Base-by-base conservation (phyloP, 2,329 filamentous ascomycete genomes). In the Penicillium sclerotigenum region DNA sequence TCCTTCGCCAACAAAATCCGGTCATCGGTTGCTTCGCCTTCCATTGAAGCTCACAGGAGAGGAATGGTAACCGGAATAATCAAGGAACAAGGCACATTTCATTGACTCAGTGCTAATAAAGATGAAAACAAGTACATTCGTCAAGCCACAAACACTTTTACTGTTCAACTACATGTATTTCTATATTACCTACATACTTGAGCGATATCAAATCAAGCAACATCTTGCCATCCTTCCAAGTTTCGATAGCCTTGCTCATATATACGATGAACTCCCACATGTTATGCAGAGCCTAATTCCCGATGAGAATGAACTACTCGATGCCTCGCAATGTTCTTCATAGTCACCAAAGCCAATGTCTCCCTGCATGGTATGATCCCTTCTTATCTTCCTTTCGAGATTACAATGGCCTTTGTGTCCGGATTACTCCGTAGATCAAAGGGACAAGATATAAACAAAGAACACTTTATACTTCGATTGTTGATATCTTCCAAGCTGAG, bases 1-100 rank as follows among this genome's bases (percentile, higher is more conserved):
- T 16, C 81, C 80, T 4, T 47, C 29, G 13, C 55, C 60, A 4
- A 59, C 60, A n/a, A 54, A 62, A 14, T 54, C 58, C 13, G 69
- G 68, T 2, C 50, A 65, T 18, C 58, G 65, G 13, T 58, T 73
- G 61, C 61, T 73, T 38, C 68, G 66, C 56, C 45, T 73, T 42
- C 71, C 70, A 5, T 56, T 73, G 37, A 72, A 66, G 31, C 40
- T 68, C 34, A 53, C 61, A 28, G 60, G 57, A 9, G 46, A 59
- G 28, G 59, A 56, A 14, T 70, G 67, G 67, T 69, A 62, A 49
- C 37, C 16, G 33, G 14, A 2, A 16, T 5, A 14, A 33, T 14
- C 3, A 36, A 13, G 11, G 11, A 20, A 18, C 3, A 11, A 4
- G 24, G 22, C 18, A 28, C 8, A 20, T 28, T 14, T 18, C 10